Percentiles rank a stretch among this genome's conserved stretches.
phyloP scores from a whole-genome alignment of 2,329 filamentous ascomycete genomes.

The Aureobasidium leucospermi region DNA sequence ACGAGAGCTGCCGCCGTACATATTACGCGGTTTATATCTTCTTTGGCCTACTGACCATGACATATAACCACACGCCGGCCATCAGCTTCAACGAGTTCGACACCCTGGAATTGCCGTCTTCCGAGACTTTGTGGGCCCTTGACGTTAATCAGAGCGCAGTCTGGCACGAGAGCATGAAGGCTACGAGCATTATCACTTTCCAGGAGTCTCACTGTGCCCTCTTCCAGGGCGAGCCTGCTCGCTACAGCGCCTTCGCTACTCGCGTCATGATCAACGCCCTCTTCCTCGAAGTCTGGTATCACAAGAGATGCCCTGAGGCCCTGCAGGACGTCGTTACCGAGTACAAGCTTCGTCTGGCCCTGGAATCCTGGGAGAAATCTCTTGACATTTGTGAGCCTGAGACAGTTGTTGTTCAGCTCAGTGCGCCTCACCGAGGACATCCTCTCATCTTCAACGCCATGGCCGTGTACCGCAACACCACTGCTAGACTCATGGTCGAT shows the following conservation, averaged over 20 bases:
- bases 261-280: constrained; percentile 98
- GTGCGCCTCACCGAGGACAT: constrained; percentile 90
- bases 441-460: constrained; percentile 97
- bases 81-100: constrained; percentile 99
- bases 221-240: constrained; percentile 83
- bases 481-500: constrained; percentile 86
- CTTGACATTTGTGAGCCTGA: constrained; percentile 90
- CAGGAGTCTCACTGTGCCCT: constrained; percentile 91
- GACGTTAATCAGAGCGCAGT: constrained; percentile 66
- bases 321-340: constrained; percentile 95
- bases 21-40: constrained; percentile 99
- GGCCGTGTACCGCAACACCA: constrained; percentile 92
- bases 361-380: constrained; percentile 99
- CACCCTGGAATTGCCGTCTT: constrained; percentile 82
- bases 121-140: constrained; percentile 89
- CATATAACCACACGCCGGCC: constrained; percentile 95
- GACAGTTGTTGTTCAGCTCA: constrained; percentile 77
- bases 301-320: constrained; percentile 96
- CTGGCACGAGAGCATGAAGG: constrained; percentile 74
- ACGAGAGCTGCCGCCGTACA: constrained; percentile 90
- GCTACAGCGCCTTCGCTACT: constrained; percentile 94
- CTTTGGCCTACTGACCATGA: constrained; percentile 88
- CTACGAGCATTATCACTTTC: constrained; percentile 72
- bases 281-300: constrained; percentile 97
- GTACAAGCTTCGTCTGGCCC: constrained; percentile 89